Conservation (phyloP, 1,139 yeast genomes). For the Candida glucosophila region DNA sequence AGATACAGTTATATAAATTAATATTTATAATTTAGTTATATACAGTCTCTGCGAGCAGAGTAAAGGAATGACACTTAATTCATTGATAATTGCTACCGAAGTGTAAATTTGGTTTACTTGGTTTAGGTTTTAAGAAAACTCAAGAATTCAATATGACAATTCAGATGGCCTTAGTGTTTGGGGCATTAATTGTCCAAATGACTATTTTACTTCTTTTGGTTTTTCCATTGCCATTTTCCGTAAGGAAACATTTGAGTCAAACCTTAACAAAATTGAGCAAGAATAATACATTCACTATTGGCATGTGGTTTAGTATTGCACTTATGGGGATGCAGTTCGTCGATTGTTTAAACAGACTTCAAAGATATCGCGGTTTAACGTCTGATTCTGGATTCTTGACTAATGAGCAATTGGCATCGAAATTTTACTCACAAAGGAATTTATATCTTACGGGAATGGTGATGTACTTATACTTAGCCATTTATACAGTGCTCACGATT, state of each 20-base stretch:
- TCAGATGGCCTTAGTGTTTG: conserved; percentile 37
- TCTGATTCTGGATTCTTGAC: conserved; percentile 12
- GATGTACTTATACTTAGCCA: conserved; percentile 50
- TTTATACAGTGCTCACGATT: conserved; percentile 48
- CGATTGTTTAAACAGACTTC: conserved; percentile 51
- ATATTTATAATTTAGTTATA: too few species aligned
- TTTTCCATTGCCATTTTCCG: conserved; percentile 52
- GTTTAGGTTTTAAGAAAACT: too few species aligned
- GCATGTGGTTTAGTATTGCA: conserved; percentile 34
- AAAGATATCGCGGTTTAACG: too few species aligned
- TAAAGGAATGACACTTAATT: not conserved
- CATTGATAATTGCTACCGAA: not conserved
- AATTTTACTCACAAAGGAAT: conserved; percentile 65
- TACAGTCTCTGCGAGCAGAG: not conserved
- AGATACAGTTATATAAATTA: too few species aligned
- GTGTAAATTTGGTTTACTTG: not conserved
- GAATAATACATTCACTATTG: conserved; percentile 41
- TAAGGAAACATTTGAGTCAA: conserved; percentile 40
- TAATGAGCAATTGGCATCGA: conserved; percentile 39
- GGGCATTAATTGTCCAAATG: conserved; percentile 49
- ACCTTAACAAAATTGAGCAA: conserved; percentile 25
- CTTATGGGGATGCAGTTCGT: conserved; percentile 47
- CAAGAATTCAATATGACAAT: conserved; percentile 25
- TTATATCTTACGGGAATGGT: conserved; percentile 66
- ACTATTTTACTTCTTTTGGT: conserved; percentile 41